Evolutionary conservation across 83 land plant genomes (phyloP).

Genomic region (Picea engelmannii): DNA sequence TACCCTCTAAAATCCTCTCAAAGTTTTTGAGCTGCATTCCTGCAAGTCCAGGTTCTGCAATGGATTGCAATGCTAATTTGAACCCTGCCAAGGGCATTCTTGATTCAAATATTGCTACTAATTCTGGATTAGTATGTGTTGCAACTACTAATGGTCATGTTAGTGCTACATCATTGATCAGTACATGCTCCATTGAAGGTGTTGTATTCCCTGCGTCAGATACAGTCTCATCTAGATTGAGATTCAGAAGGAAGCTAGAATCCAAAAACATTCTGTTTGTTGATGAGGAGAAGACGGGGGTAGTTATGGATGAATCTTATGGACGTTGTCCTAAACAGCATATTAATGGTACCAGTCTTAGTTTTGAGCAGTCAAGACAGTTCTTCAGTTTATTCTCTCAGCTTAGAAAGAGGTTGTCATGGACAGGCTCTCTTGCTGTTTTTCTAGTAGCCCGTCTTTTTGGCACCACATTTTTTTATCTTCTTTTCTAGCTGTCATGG

Average conservation of each 20-base stretch:
- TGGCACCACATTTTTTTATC: neutral
- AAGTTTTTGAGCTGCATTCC: conserved; percentile 6
- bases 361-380: neutral
- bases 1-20: neutral
- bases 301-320: no score
- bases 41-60: neutral
- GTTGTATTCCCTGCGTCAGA: neutral
- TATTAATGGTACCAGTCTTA: neutral
- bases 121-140: neutral
- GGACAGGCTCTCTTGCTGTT: neutral
- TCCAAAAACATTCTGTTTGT: no score
- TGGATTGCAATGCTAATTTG: neutral
- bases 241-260: no score
- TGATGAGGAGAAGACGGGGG: no score
- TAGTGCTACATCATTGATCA: neutral
- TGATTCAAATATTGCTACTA: no score
- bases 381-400: no score
- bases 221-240: no score
- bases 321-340: no score
- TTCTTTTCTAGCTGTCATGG: conserved; percentile 1
- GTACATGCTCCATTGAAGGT: neutral
- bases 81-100: neutral
- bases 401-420: neutral
- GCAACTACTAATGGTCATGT: neutral
- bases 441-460: neutral